Evolutionary conservation across 257 asterid species (phyloP).

Genomic region (Nicotiana noctiflora): DNA sequence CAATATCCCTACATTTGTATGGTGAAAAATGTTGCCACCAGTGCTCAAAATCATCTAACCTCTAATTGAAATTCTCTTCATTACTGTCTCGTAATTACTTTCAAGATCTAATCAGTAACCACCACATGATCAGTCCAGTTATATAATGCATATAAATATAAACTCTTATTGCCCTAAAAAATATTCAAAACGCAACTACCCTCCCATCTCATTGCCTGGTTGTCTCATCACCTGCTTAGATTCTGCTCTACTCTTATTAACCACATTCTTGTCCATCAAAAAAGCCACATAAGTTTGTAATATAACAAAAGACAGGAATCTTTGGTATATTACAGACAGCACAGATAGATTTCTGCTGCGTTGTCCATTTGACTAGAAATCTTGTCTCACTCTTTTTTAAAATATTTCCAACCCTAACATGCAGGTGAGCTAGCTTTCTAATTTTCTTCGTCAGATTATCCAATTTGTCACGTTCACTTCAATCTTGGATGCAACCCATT

Average conservation of each 20-base stretch:
- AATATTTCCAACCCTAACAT: constrained; percentile 44
- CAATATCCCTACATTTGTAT: constrained; percentile 22
- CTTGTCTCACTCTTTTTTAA: constrained; percentile 16
- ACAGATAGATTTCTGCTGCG: constrained; percentile 42
- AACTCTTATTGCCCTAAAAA: background rate
- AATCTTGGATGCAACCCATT: background rate
- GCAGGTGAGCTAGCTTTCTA: constrained; percentile 53
- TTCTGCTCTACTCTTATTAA: background rate
- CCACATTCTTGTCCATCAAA: background rate
- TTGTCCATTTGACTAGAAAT: constrained; percentile 54
- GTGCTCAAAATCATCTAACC: constrained; percentile 9
- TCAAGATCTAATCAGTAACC: constrained; percentile 6
- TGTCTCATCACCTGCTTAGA: constrained; percentile 31
- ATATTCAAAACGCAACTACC: background rate
- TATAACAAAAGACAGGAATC: constrained; percentile 4
- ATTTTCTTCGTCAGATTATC: constrained; percentile 4
- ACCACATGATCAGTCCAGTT: constrained; percentile 30
- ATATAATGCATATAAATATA: background rate
- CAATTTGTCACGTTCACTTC: background rate
- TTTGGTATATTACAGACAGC: constrained; percentile 35
- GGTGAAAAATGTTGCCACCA: constrained; percentile 28
- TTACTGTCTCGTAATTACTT: constrained; percentile 5
- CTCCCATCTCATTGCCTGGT: constrained; percentile 24
- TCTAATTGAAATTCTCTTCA: background rate
- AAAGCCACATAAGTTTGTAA: background rate